Base-by-base conservation (phyloP, 306 rosid species). In the Glycine tomentella region DNA sequence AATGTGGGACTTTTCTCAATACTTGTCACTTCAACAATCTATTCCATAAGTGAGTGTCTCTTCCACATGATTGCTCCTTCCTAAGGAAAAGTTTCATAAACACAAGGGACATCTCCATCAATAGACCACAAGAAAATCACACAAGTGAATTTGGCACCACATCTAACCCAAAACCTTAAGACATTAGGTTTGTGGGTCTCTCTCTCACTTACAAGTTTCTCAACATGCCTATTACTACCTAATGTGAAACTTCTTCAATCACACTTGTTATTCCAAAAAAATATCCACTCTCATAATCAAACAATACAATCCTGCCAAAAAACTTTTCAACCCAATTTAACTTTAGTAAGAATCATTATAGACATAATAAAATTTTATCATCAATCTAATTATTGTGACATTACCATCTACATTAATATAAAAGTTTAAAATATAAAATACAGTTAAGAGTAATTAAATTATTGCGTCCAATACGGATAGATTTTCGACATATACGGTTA, bases 341-440 rank as follows among this genome's bases (percentile, higher is more conserved):
- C n/a, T 33, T 48, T 69, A 5, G 20, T 6, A 69, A 17, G 42
- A 48, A 16, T 33, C 17, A 4, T 44, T 44, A 20, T 16, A 67
- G n/a, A 44, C 53, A 16, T 67, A 44, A 66, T 66, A 15, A 42
- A 66, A 31, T 50, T 51, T 70, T 31, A 7, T 25, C 5, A 49
- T 70, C 16, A 12, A 46, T 50, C 46, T 71, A 71, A 71, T 31
- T 31, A 6, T 14, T 33, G 3, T 50, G 25, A 15, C 40, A 69
- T 69, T 69, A 13, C 52, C 12, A 49, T 49, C 4, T 48, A 20
- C 11, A 20, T 6, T 33, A 50, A 13, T 6, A 71, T 31, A 33
- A 36, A 52, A 48, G 8, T 44, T n/a, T 16, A 68, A 71, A 50
- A 2, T 69, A 69, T 48, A 69, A 11, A 64, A 69, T 69, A 25